Evolutionary conservation across 805 yeast genomes (phyloP).

Genomic region (Wickerhamomyces alni): DNA sequence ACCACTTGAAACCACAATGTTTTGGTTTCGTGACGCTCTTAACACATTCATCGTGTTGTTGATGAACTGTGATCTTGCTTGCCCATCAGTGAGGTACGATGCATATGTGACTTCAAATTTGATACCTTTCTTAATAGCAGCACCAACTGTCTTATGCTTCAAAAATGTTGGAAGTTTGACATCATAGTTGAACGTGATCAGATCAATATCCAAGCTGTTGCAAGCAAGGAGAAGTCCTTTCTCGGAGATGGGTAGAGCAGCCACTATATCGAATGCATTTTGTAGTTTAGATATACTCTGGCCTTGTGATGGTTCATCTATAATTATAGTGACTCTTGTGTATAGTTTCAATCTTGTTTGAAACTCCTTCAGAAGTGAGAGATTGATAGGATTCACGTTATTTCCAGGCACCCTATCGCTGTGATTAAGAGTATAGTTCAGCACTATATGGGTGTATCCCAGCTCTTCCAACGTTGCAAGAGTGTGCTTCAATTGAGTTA

Average conservation of each 20-base stretch:
- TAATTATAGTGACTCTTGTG: slow-evolving; percentile 67
- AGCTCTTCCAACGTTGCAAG: slow-evolving; percentile 48
- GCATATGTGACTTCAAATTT: slow-evolving; percentile 74
- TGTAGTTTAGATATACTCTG: slow-evolving; percentile 43
- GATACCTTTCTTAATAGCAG: slow-evolving; percentile 79
- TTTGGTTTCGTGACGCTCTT: slow-evolving; percentile 76
- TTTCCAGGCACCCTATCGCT: slow-evolving; percentile 46
- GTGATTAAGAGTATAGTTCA: slow-evolving; percentile 57
- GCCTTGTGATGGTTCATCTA: slow-evolving; percentile 74
- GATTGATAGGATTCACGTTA: slow-evolving; percentile 36
- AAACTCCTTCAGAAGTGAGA: slow-evolving; percentile 21
- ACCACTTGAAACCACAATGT: slow-evolving; percentile 76
- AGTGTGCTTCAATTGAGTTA: slow-evolving; percentile 40
- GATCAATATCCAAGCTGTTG: slow-evolving; percentile 71
- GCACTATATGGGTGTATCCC: slow-evolving; percentile 73
- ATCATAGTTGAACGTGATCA: slow-evolving; percentile 66
- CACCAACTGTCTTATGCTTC: slow-evolving; percentile 78
- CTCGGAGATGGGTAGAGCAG: slow-evolving; percentile 77
- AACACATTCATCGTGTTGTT: slow-evolving; percentile 68
- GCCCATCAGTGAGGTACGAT: slow-evolving; percentile 38
- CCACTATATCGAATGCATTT: slow-evolving; percentile 66
- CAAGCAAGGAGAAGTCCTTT: slow-evolving; percentile 71
- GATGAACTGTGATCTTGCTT: slow-evolving; percentile 54
- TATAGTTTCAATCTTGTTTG: slow-evolving; percentile 40
- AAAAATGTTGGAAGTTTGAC: slow-evolving; percentile 67